Percentiles rank a stretch among this genome's conserved stretches.
Evolutionary conservation across 108 stramenopile species (phyloP).

Genomic region (Cylindrotheca closterium): DNA sequence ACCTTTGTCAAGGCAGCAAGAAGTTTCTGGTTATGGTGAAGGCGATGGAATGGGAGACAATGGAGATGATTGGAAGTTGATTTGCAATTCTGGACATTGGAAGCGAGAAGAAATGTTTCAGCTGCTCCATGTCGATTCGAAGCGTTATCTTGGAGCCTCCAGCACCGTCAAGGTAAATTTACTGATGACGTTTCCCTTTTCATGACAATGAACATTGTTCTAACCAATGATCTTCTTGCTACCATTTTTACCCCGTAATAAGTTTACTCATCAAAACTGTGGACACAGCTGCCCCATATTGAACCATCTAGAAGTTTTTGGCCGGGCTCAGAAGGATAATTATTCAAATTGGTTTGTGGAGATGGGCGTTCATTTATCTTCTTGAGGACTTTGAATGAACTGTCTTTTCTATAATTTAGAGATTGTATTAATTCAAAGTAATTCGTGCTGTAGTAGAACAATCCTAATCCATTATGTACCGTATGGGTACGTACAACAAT

Average conservation of each 20-base stretch:
- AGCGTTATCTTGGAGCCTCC: slow-evolving; percentile 55
- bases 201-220: too few relatives aligned
- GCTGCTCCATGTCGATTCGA: slow-evolving; percentile 63
- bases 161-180: slow-evolving; percentile 36
- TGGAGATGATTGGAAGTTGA: slow-evolving; percentile 81
- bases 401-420: too few relatives aligned
- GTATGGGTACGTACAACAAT: too few relatives aligned
- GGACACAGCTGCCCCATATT: slow-evolving; percentile 83
- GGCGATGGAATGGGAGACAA: slow-evolving; percentile 73
- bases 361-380: slow-evolving; percentile 65
- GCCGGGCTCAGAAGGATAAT: slow-evolving; percentile 53
- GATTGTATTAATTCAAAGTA: too few relatives aligned
- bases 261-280: slow-evolving; percentile 73
- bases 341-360: slow-evolving; percentile 61
- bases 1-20: slow-evolving; percentile 74
- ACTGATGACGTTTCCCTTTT: too few relatives aligned
- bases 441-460: too few relatives aligned
- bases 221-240: too few relatives aligned
- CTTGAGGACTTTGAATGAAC: too few relatives aligned
- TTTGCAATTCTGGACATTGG: slow-evolving; percentile 60
- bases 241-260: too few relatives aligned
- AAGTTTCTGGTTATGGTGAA: slow-evolving; percentile 74
- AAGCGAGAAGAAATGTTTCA: slow-evolving; percentile 38
- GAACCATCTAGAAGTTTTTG: slow-evolving; percentile 80
- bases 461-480: too few relatives aligned